Conservation (phyloP, 306 rosid genomes). For the Psophocarpus tetragonolobus region DNA sequence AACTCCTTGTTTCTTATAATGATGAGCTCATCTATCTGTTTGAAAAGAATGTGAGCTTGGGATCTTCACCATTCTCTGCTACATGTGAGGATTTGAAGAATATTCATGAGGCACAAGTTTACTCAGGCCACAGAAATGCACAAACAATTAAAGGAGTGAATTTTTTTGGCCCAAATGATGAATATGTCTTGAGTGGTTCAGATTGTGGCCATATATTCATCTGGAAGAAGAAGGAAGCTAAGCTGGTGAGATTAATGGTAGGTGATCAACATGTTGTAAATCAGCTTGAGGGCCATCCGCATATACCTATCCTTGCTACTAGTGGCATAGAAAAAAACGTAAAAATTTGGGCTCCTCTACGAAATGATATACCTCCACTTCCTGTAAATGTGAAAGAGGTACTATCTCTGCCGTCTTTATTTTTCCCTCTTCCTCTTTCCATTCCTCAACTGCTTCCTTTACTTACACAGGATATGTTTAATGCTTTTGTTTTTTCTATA, state of each 20-base stretch:
- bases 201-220: slow-evolving; percentile 65
- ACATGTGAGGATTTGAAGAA: slow-evolving; percentile 39
- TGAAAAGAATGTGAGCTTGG: slow-evolving; percentile 45
- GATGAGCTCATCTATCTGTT: slow-evolving; percentile 62
- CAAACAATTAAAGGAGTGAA: slow-evolving; percentile 60
- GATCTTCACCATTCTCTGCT: slow-evolving; percentile 42
- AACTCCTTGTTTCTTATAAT: slow-evolving; percentile 55
- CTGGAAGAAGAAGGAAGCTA: slow-evolving; percentile 58
- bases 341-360: slow-evolving; percentile 55
- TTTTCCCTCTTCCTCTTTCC: neutral
- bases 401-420: neutral
- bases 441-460: neutral
- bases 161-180: slow-evolving; percentile 61
- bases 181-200: slow-evolving; percentile 64
- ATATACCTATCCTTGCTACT: slow-evolving; percentile 52
- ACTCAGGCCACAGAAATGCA: slow-evolving; percentile 56
- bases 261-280: slow-evolving; percentile 53
- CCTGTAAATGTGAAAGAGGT: slow-evolving; percentile 53
- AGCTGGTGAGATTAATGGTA: slow-evolving; percentile 49
- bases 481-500: slow-evolving; percentile 9
- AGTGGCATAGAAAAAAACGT: slow-evolving; percentile 55
- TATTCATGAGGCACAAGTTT: slow-evolving; percentile 45
- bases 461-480: neutral
- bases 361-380: slow-evolving; percentile 45
- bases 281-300: slow-evolving; percentile 60